Base-by-base conservation (phyloP, 2,329 filamentous ascomycete genomes). In the Westerdykella ornata region DNA sequence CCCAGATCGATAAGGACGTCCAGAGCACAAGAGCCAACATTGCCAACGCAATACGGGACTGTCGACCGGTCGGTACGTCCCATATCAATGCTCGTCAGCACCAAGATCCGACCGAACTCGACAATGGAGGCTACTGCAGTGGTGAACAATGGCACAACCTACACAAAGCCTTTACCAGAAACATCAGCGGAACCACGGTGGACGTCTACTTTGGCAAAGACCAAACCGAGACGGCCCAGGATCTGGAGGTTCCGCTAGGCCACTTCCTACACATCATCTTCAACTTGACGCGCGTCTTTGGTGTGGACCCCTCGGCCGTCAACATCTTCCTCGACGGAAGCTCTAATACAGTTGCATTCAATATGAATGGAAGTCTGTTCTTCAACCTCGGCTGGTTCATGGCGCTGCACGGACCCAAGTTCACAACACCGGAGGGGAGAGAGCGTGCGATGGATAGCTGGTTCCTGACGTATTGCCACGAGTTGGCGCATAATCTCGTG, bases 391-490 rank as follows among this genome's bases (percentile, higher is more conserved):
- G 86, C 14, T 95, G 87, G 71, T 97, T 89, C 63, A 68, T 84
- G 45, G 81, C 90, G 57, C 68, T 96, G 22, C 90, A 97, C 58
- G 47, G 41, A 13, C 45, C 45, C 1, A 46, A 42, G 2, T 66
- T 53, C 41, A 45, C 39, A 6, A 59, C 52, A 5, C 37, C 42
- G 6, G 54, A 59, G 31, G 63, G 63, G 0, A 52, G 59, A 18
- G 72, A 78, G 34, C 37, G 68, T 43, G 37, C 62, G 16, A 73
- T 78, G 3, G 84, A 92, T 46, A 86, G 86, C 2, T 97, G 90
- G 90, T 96, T 85, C 79, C 85, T 95, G 49, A 88, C 92, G n/a
- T 65, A 96, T 46, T 94, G 88, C 47, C 92, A 98, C 63, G 94
- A 98, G 69, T 69, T 98, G 64, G 89, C 92, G 43, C 92, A 98